These are phyloP conservation scores for Rhodomyrtus psidioides DNA, from an alignment of 441 rosid genomes.

Conservation along the genomic window DNA sequence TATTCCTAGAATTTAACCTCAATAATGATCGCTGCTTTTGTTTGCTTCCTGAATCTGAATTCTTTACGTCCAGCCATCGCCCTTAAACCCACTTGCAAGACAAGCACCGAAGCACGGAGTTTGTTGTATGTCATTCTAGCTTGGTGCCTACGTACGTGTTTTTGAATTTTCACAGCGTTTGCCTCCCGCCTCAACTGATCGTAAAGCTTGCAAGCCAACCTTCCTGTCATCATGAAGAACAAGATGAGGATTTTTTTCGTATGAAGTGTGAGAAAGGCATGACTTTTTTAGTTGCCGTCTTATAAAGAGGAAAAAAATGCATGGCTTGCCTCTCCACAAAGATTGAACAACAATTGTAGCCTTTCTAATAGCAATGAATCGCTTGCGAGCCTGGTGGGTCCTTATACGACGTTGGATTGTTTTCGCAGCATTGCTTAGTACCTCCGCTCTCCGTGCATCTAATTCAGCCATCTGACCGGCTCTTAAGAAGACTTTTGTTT, in stretches of 20 bases:
- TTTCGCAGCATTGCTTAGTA: conserved; percentile 83
- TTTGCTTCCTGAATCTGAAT: conserved; percentile 62
- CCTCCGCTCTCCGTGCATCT: conserved; percentile 83
- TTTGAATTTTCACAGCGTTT: conserved; percentile 83
- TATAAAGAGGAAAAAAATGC: neutral
- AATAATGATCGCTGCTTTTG: conserved; percentile 67
- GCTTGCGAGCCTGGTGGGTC: conserved; percentile 66
- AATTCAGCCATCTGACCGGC: conserved; percentile 99
- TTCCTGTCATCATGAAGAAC: conserved; percentile 39
- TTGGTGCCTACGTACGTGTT: conserved; percentile 48
- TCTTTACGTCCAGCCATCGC: conserved; percentile 76
- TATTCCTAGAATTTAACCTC: conserved; percentile 41
- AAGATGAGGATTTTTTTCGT: neutral
- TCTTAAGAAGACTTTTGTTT: conserved; percentile 90
- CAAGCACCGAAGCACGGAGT: conserved; percentile 53
- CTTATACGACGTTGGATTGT: conserved; percentile 71
- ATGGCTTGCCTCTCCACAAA: conserved; percentile 65
- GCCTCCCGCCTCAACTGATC: conserved; percentile 54
- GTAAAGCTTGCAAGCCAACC: conserved; percentile 61
- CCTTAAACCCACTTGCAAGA: conserved; percentile 72
- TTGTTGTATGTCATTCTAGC: conserved; percentile 56
- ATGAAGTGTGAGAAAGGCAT: neutral
- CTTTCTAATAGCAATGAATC: conserved; percentile 60
- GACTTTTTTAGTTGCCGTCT: neutral
- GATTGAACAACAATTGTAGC: conserved; percentile 64